phyloP scores from a whole-genome alignment of 306 rosid genomes.

The Citrullus colocynthis region DNA sequence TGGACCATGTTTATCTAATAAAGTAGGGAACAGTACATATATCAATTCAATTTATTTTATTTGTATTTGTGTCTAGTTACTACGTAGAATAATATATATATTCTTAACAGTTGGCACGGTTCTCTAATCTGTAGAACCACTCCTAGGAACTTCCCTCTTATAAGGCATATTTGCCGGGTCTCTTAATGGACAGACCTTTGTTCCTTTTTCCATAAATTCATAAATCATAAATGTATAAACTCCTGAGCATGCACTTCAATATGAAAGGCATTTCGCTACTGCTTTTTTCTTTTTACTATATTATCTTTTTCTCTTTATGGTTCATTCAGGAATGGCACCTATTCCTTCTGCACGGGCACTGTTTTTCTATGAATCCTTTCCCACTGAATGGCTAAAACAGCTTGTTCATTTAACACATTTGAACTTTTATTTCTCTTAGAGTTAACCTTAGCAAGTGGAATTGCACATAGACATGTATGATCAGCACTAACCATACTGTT shows the following conservation, averaged over 20 bases:
- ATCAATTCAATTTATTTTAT: neutral
- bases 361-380: conserved; percentile 14
- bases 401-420: conserved; percentile 15
- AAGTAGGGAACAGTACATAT: neutral
- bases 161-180: neutral
- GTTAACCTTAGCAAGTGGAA: neutral
- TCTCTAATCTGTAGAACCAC: neutral
- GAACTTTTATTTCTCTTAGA: conserved; percentile 9
- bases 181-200: neutral
- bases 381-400: conserved; percentile 28
- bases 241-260: neutral
- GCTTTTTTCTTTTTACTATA: neutral
- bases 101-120: neutral
- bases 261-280: neutral
- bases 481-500: neutral
- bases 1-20: neutral
- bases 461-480: neutral
- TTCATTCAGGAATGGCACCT: conserved; percentile 18
- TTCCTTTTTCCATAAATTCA: neutral
- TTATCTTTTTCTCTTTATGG: conserved; percentile 2
- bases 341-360: conserved; percentile 16
- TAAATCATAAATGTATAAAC: neutral
- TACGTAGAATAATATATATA: neutral
- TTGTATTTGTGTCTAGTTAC: neutral
- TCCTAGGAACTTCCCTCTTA: neutral